Percentiles rank a stretch among this genome's conserved stretches.
Conservation (phyloP, 495 filamentous ascomycete species). For the Mycothermus thermophilus region DNA sequence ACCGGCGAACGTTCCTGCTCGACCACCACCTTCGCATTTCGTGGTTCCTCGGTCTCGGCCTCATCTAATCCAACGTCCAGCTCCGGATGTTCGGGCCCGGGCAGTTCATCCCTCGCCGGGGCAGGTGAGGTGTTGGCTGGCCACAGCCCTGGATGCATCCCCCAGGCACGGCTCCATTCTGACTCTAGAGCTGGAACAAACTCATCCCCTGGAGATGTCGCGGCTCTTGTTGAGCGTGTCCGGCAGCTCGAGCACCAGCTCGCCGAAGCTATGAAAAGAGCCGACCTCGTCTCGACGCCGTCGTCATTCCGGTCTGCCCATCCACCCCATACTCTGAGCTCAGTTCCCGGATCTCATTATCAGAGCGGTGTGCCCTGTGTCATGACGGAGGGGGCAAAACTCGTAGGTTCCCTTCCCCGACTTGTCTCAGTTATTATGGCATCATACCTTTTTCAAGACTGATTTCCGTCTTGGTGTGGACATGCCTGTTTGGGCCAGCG, state of each 20-base stretch:
- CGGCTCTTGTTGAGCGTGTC: slow-evolving; percentile 13
- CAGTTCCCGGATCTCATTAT: no score
- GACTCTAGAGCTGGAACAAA: neutral
- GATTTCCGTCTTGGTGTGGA: no score
- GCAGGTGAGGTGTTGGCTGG: slow-evolving; percentile 5
- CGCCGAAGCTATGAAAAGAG: slow-evolving; percentile 12
- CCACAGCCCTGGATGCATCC: slow-evolving; percentile 4
- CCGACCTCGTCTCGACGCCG: slow-evolving; percentile 4
- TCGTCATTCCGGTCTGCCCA: slow-evolving; percentile 4
- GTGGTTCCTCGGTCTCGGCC: slow-evolving; percentile 3
- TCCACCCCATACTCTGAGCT: no score
- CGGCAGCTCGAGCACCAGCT: slow-evolving; percentile 22
- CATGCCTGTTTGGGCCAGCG: no score
- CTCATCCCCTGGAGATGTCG: slow-evolving; percentile 2
- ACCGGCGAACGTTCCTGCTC: slow-evolving; percentile 6
- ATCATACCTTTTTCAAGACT: no score
- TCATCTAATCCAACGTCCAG: slow-evolving; percentile 3
- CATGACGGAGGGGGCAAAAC: slow-evolving; percentile 36
- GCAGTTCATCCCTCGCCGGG: slow-evolving; percentile 6
- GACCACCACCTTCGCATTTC: slow-evolving; percentile 3
- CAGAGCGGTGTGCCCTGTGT: no score
- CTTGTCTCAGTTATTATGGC: neutral
- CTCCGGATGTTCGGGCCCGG: neutral
- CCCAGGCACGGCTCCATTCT: neutral
- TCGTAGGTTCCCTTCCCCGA: slow-evolving; percentile 26